Evolutionary conservation across 2,329 filamentous ascomycete species (phyloP), one percentile per base, ranked within the genome.

Genomic region (Trematosphaeria pertusa): DNA sequence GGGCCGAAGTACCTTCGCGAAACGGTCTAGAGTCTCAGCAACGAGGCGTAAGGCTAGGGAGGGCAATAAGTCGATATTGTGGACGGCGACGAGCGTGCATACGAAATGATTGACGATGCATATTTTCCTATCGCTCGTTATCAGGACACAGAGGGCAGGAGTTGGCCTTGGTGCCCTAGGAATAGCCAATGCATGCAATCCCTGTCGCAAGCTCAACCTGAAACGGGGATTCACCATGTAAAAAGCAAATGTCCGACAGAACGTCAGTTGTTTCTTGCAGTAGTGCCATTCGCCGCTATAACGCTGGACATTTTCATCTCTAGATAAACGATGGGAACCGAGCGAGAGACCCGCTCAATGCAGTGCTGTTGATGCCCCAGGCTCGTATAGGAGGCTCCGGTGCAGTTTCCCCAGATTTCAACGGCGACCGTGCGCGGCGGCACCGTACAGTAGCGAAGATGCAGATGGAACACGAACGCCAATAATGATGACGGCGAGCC

Each of bases 41-140:
- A 37, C 20, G 34, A 3, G 12, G 6, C 14, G 32, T 14, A 26
- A 26, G 37, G 7, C 21, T 14, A 15, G 37, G 4, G n/a, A 24
- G 12, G 12, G 10, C 8, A 37, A n/a, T n/a, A n/a, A n/a, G n/a
- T n/a, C n/a, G n/a, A n/a, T n/a, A n/a, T n/a, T n/a, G n/a, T n/a
- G n/a, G n/a, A n/a, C n/a, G n/a, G n/a, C n/a, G n/a, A n/a, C n/a
- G n/a, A n/a, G n/a, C n/a, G n/a, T 42, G 31, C 31, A 18, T 34
- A 35, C n/a, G 30, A 17, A 5, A 41, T 15, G 24, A 22, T 26
- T 39, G 36, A 41, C 24, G 36, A 47, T 47, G 46, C 40, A 48
- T 48, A 53, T 53, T 50, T 40, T 50, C 43, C 50, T 56, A 54
- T n/a, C n/a, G n/a, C n/a, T 56, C 50, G 50, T 51, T 54, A 54